Conservation (phyloP, 306 rosid genomes). For the Alnus glutinosa region DNA sequence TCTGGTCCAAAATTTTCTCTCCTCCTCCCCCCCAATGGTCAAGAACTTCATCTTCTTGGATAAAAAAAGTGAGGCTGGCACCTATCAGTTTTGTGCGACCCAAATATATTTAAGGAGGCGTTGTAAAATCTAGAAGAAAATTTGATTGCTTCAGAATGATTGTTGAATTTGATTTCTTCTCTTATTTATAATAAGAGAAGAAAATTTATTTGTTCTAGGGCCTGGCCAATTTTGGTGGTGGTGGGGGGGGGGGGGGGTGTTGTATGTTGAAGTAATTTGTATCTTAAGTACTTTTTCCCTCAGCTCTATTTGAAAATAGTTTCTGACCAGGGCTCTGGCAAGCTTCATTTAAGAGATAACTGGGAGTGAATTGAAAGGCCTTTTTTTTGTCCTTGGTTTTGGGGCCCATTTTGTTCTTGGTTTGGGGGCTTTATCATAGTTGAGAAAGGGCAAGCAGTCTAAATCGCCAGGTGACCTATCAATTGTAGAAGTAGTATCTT, state of each 20-base stretch:
- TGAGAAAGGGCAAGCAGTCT: background rate
- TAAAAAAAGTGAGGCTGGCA: background rate
- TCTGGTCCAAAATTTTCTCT: background rate
- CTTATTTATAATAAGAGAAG: background rate
- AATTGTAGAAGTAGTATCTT: background rate
- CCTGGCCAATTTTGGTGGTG: background rate
- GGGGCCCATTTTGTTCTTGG: background rate
- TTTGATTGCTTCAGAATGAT: background rate
- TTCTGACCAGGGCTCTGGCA: background rate
- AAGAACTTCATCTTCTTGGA: constrained; percentile 1
- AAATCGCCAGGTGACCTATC: background rate
- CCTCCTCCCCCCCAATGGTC: background rate
- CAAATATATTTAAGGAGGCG: background rate
- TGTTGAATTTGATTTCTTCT: background rate
- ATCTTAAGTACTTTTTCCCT: background rate
- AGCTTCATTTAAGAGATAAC: background rate
- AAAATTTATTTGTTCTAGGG: background rate
- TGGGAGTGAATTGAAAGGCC: background rate
- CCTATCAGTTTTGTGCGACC: background rate
- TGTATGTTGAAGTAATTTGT: background rate
- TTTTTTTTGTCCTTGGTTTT: background rate
- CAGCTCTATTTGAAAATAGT: background rate
- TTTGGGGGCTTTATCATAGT: background rate
- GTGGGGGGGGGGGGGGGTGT: background rate
- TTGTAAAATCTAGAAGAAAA: background rate